Conservation (phyloP, 208 protist species). For the Histomonas meleagridis region DNA sequence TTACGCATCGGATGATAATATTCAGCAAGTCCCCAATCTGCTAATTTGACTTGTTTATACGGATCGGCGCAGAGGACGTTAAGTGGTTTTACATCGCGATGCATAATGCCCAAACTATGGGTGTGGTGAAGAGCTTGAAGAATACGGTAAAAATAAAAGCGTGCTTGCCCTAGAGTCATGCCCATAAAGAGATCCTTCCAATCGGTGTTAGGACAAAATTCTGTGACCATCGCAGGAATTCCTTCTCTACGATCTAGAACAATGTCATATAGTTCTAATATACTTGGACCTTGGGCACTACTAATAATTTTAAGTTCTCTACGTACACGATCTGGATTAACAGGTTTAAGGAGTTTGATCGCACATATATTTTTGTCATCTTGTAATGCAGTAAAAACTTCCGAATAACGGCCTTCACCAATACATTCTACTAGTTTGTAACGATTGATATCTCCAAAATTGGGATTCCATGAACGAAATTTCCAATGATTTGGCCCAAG, state of each 20-base stretch:
- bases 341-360: constrained; percentile 86
- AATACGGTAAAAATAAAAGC: constrained; percentile 93
- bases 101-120: constrained; percentile 80
- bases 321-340: constrained; percentile 87
- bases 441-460: constrained; percentile 1
- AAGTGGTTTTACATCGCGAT: constrained; percentile 54
- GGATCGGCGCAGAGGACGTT: not conserved
- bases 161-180: constrained; percentile 85
- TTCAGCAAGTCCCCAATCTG: constrained; percentile 47
- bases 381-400: constrained; percentile 8
- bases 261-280: not conserved
- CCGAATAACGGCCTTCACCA: constrained; percentile 13
- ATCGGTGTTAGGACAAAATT: not conserved
- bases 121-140: constrained; percentile 54
- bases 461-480: constrained; percentile 29
- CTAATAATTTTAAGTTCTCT: constrained; percentile 46
- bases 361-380: constrained; percentile 53
- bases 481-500: constrained; percentile 2
- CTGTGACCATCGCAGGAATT: constrained; percentile 10
- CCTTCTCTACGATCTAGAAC: constrained; percentile 24
- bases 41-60: not conserved
- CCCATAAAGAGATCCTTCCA: constrained; percentile 80
- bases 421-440: not conserved
- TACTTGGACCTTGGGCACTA: not conserved
- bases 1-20: constrained; percentile 46